Evolutionary conservation across 2,329 filamentous ascomycete genomes (phyloP).

Genomic region (Dactylellina sp.): DNA sequence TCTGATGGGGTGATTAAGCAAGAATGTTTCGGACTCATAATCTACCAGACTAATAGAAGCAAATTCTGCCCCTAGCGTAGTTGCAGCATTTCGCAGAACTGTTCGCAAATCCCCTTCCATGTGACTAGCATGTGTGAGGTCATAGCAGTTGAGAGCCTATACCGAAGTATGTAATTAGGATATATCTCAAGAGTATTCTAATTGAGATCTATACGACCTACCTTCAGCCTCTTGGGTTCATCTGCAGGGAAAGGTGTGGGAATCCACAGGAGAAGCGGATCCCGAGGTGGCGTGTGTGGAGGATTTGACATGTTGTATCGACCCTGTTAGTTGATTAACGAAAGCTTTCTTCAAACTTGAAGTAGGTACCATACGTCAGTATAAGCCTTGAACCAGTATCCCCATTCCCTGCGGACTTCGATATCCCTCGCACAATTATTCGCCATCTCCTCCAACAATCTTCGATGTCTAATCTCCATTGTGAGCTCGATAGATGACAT

Average conservation of each 20-base stretch:
- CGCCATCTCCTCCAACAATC: conserved; percentile 48
- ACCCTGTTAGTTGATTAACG: conserved; percentile 61
- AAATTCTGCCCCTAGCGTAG: conserved; percentile 44
- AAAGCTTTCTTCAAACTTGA: conserved; percentile 5
- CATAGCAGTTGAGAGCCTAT: conserved; percentile 38
- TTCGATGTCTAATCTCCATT: conserved; percentile 44
- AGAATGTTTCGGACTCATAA: conserved; percentile 61
- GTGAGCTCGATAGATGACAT: conserved; percentile 14
- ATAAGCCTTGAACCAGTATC: conserved; percentile 53
- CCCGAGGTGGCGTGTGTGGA: conserved; percentile 61
- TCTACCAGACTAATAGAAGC: conserved; percentile 63
- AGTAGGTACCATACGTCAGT: conserved; percentile 25
- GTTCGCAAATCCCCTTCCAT: conserved; percentile 50
- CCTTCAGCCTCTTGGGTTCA: conserved; percentile 32
- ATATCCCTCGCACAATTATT: conserved; percentile 42
- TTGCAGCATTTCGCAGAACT: conserved; percentile 36
- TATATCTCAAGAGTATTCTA: neutral
- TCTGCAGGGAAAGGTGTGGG: conserved; percentile 42
- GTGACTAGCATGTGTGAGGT: conserved; percentile 26
- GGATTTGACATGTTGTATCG: conserved; percentile 62
- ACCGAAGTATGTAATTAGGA: neutral
- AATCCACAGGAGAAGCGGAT: conserved; percentile 58
- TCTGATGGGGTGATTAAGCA: conserved; percentile 53
- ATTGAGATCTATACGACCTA: neutral
- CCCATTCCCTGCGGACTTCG: conserved; percentile 46